These are phyloP conservation scores for Monosporozyma servazzii DNA, from an alignment of 805 yeast species.

Conservation along the genomic window DNA sequence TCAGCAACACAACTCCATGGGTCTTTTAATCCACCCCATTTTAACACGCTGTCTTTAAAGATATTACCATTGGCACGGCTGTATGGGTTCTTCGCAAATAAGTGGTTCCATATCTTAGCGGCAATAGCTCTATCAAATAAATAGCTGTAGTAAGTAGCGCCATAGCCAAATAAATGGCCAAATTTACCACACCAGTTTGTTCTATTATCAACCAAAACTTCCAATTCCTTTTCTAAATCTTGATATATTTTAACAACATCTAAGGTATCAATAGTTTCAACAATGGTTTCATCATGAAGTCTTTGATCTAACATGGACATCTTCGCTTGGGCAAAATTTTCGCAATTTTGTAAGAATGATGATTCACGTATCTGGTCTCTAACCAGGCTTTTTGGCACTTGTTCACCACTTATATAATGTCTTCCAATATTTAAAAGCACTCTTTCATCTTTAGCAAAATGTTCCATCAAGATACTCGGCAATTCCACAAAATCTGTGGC, in stretches of 20 bases:
- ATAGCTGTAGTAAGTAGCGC: conserved; percentile 89
- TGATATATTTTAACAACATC: conserved; percentile 60
- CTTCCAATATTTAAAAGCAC: conserved; percentile 66
- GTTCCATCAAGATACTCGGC: conserved; percentile 95
- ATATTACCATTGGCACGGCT: conserved; percentile 65
- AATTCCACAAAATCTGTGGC: conserved; percentile 94
- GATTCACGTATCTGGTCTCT: conserved; percentile 43
- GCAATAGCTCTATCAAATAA: conserved; percentile 90
- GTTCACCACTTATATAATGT: conserved; percentile 55
- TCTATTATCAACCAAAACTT: conserved; percentile 55
- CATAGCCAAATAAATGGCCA: conserved; percentile 88
- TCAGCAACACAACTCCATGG: conserved; percentile 84
- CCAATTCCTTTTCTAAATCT: conserved; percentile 46
- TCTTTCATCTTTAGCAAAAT: conserved; percentile 72
- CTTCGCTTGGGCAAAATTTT: conserved; percentile 76
- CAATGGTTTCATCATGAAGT: conserved; percentile 43
- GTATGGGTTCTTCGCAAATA: conserved; percentile 65
- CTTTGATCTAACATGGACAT: conserved; percentile 85
- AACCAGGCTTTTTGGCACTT: conserved; percentile 44
- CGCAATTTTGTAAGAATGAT: conserved; percentile 53
- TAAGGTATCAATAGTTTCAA: conserved; percentile 33
- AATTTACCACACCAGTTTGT: conserved; percentile 92
- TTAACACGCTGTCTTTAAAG: conserved; percentile 58
- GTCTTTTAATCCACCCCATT: conserved; percentile 90
- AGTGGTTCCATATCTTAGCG: conserved; percentile 65